phyloP scores from a whole-genome alignment of 2,329 filamentous ascomycete species.

The Apiospora pterosperma region DNA sequence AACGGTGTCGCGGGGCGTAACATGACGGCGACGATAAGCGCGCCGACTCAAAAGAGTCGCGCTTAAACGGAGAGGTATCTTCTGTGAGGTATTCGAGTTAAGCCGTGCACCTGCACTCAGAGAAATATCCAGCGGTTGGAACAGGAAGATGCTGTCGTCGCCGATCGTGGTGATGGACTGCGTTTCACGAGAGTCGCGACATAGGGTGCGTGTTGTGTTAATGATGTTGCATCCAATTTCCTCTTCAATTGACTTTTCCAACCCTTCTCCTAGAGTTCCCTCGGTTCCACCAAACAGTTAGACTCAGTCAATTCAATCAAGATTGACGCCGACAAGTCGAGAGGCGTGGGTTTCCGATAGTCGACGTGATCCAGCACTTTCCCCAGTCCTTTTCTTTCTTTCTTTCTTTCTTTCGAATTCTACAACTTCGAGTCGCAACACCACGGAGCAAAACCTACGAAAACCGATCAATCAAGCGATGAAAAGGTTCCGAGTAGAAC shows the following conservation, averaged over 20 bases:
- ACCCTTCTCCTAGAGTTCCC: neutral
- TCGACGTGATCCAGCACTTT: constrained; percentile 2
- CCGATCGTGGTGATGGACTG: neutral
- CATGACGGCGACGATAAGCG: constrained; percentile 52
- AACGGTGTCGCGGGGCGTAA: constrained; percentile 90
- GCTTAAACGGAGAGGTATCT: constrained; percentile 8
- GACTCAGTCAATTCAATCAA: neutral
- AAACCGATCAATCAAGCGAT: neutral
- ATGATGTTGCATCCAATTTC: neutral
- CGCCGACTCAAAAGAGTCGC: constrained; percentile 27
- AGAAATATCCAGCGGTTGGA: neutral
- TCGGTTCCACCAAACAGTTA: neutral
- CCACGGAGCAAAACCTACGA: neutral
- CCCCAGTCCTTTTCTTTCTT: neutral
- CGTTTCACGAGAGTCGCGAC: neutral
- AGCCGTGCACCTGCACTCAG: neutral
- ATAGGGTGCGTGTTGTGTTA: neutral
- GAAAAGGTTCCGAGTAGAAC: neutral
- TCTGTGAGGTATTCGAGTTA: neutral
- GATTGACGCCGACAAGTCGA: neutral
- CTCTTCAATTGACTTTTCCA: neutral
- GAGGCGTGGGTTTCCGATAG: neutral
- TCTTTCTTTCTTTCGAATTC: neutral
- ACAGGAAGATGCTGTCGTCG: neutral
- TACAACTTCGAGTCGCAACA: neutral